Conservation (phyloP, 345 rosid genomes). For the Punica granatum region DNA sequence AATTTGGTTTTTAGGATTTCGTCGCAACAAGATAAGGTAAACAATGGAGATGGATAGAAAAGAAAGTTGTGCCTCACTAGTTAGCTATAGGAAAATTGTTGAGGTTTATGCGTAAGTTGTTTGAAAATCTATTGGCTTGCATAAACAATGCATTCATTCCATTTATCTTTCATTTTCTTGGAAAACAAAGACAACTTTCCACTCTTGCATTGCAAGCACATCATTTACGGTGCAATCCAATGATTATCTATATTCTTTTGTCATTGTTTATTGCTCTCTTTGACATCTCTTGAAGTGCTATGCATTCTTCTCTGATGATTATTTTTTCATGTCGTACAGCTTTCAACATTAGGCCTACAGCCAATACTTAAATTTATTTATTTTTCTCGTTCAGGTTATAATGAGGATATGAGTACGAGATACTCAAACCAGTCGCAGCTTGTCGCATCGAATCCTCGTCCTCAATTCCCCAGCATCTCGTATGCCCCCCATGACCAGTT, state of each 20-base stretch:
- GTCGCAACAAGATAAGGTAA: too few relatives aligned
- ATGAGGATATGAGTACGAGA: conserved; percentile 37
- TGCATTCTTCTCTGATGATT: background rate
- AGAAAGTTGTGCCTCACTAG: background rate
- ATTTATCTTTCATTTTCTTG: background rate
- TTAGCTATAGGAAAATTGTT: background rate
- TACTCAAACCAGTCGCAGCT: conserved; percentile 49
- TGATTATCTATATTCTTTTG: too few relatives aligned
- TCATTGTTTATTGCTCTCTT: background rate
- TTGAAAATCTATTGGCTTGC: background rate
- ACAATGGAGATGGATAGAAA: background rate
- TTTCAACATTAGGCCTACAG: background rate
- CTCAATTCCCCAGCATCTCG: conserved; percentile 38
- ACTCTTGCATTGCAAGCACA: background rate
- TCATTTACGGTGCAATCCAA: too few relatives aligned
- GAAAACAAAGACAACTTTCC: background rate
- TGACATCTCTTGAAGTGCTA: background rate
- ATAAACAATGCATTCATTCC: background rate
- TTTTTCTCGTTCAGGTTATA: conserved; percentile 38
- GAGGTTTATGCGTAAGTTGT: background rate
- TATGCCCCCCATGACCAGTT: conserved; percentile 39
- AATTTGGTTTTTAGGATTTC: too few relatives aligned
- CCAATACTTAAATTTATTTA: background rate
- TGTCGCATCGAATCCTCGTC: conserved; percentile 38
- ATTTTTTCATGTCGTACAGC: background rate